Conservation (phyloP, 352 stramenopile species). For the Aphanomyces invadans region DNA sequence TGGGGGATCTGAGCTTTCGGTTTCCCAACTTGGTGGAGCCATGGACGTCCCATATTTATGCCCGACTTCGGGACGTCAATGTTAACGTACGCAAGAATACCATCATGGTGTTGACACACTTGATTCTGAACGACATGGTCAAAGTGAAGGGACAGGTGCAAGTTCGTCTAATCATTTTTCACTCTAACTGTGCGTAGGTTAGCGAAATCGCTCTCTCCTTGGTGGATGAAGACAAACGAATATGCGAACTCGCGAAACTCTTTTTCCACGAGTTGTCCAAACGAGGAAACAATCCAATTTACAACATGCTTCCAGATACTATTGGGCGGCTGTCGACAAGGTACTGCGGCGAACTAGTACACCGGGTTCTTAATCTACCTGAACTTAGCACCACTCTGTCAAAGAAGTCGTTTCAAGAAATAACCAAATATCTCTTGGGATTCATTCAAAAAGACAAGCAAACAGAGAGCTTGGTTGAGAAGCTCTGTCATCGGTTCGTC, state of each 20-base stretch:
- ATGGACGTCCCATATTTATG: constrained; percentile 95
- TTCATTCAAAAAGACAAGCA: constrained; percentile 97
- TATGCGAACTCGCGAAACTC: constrained; percentile 90
- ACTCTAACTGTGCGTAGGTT: constrained; percentile 29
- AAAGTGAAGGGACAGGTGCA: constrained; percentile 95
- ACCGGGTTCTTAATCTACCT: too few relatives aligned
- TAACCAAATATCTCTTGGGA: constrained; percentile 94
- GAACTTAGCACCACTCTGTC: constrained; percentile 66
- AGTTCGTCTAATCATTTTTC: constrained; percentile 6
- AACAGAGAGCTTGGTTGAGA: constrained; percentile 84
- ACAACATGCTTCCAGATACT: constrained; percentile 98
- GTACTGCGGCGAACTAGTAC: too few relatives aligned
- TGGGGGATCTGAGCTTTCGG: constrained; percentile 95
- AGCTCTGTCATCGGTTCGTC: constrained; percentile 91
- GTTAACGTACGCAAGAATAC: constrained; percentile 92
- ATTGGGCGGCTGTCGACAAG: constrained; percentile 87
- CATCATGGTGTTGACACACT: constrained; percentile 96
- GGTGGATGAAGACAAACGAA: constrained; percentile 87
- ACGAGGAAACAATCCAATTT: constrained; percentile 95
- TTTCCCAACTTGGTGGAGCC: constrained; percentile 98
- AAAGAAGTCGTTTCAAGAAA: constrained; percentile 86
- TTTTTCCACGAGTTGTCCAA: constrained; percentile 97
- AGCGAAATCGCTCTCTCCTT: constrained; percentile 94
- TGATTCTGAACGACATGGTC: constrained; percentile 99
- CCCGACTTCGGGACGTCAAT: constrained; percentile 86